phyloP scores from a whole-genome alignment of 202 grass and related monocot genomes.

The Bolboschoenoplectus hybrid region DNA sequence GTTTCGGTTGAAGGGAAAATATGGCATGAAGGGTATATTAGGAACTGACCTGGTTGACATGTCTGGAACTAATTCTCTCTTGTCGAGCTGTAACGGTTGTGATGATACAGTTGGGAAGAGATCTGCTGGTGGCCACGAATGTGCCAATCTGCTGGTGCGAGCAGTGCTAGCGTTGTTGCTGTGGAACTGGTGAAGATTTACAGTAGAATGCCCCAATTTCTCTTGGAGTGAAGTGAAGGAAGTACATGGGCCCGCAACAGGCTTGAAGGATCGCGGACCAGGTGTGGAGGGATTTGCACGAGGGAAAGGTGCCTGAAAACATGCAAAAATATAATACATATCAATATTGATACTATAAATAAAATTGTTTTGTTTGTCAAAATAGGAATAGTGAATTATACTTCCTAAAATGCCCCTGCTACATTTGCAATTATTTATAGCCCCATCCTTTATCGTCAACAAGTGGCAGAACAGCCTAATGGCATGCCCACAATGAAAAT shows the following conservation, averaged over 20 bases:
- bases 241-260: slow-evolving; percentile 49
- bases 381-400: background rate
- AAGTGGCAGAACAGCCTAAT: background rate
- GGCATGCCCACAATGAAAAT: background rate
- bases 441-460: background rate
- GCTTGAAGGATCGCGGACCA: slow-evolving; percentile 44
- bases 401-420: slow-evolving; percentile 2
- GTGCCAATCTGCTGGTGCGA: slow-evolving; percentile 44
- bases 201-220: slow-evolving; percentile 72
- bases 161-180: slow-evolving; percentile 14
- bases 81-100: background rate
- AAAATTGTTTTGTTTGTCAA: too few species aligned
- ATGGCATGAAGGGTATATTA: slow-evolving; percentile 26
- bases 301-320: slow-evolving; percentile 19
- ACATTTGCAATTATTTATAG: background rate
- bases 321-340: slow-evolving; percentile 17
- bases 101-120: slow-evolving; percentile 48
- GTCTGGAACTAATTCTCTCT: background rate
- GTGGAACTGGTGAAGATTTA: slow-evolving; percentile 48
- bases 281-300: slow-evolving; percentile 60
- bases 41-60: slow-evolving; percentile 21
- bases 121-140: slow-evolving; percentile 62
- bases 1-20: slow-evolving; percentile 63
- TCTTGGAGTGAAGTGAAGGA: slow-evolving; percentile 75
- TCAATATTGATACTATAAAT: background rate